Conservation (phyloP, 129 eudicot species). For the Solidago caesia region DNA sequence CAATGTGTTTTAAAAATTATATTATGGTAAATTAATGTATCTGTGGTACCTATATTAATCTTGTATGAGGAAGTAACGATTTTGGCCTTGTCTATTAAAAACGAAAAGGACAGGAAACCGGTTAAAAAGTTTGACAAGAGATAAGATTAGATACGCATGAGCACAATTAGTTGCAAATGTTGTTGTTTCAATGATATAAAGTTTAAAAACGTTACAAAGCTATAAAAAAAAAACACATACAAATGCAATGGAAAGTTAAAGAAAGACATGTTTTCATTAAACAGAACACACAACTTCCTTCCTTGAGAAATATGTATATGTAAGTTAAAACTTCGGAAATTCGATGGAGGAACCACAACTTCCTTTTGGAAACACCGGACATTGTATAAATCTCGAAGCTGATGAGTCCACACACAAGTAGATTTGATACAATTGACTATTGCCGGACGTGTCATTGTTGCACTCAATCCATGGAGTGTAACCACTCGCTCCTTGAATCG, state of each 20-base stretch:
- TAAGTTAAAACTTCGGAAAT: slow-evolving; percentile 51
- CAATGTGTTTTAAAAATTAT: no score
- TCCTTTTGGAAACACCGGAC: slow-evolving; percentile 60
- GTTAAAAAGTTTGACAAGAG: no score
- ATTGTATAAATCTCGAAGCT: slow-evolving; percentile 46
- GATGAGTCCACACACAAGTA: slow-evolving; percentile 62
- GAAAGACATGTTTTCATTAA: background rate
- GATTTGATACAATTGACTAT: slow-evolving; percentile 62
- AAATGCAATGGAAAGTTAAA: background rate
- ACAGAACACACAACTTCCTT: background rate
- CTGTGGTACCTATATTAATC: no score
- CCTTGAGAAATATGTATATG: no score
- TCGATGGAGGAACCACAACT: slow-evolving; percentile 48
- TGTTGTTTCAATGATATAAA: background rate
- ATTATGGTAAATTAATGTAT: no score
- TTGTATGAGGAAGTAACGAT: no score
- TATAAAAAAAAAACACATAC: background rate
- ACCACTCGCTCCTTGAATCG: slow-evolving; percentile 49
- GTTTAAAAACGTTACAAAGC: background rate
- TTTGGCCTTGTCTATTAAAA: no score
- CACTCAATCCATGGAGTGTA: slow-evolving; percentile 57
- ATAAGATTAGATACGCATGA: no score
- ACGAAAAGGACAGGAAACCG: no score
- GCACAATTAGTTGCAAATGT: background rate
- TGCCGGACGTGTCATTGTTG: slow-evolving; percentile 52